Percentiles rank a stretch among this genome's conserved stretches.
Evolutionary conservation across 495 filamentous ascomycete species (phyloP).

Genomic region (Haplographium delicatum): DNA sequence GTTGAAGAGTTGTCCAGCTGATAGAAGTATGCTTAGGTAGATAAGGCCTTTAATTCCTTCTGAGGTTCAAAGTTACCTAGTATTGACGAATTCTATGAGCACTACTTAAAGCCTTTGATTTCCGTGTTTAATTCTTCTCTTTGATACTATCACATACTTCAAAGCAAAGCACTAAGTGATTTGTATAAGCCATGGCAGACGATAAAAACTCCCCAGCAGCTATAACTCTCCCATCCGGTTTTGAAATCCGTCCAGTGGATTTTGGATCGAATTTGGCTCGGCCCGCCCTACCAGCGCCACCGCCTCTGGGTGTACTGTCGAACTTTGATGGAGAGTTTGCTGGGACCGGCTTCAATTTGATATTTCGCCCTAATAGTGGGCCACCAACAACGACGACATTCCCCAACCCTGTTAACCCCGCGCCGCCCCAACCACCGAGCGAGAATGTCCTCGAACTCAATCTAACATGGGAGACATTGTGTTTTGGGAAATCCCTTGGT

Average conservation of each 20-base stretch:
- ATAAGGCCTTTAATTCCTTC: too few relatives aligned
- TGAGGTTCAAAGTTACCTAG: too few relatives aligned
- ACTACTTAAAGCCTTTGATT: too few relatives aligned
- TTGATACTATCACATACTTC: too few relatives aligned
- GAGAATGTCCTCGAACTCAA: slow-evolving; percentile 24
- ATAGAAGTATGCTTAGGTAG: too few relatives aligned
- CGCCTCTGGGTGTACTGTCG: slow-evolving; percentile 6
- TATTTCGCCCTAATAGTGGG: slow-evolving; percentile 10
- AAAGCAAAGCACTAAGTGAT: too few relatives aligned
- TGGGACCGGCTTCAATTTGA: slow-evolving; percentile 11
- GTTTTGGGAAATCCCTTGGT: slow-evolving; percentile 16
- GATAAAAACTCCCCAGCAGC: neutral
- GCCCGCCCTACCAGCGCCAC: neutral
- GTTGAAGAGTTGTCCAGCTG: too few relatives aligned
- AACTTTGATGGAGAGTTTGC: slow-evolving; percentile 11
- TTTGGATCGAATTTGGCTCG: neutral
- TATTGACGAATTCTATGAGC: too few relatives aligned
- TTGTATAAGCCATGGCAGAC: too few relatives aligned
- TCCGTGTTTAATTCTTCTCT: too few relatives aligned
- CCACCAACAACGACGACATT: slow-evolving; percentile 4
- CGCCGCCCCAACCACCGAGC: slow-evolving; percentile 1
- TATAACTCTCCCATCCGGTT: neutral
- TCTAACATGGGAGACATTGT: slow-evolving; percentile 19
- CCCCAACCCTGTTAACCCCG: neutral
- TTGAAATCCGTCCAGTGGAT: neutral